A percentile compares a stretch with the other conserved stretches of the same genome.
Evolutionary conservation across 2,329 filamentous ascomycete genomes (phyloP).

Genomic region (Ophiostoma australiae): DNA sequence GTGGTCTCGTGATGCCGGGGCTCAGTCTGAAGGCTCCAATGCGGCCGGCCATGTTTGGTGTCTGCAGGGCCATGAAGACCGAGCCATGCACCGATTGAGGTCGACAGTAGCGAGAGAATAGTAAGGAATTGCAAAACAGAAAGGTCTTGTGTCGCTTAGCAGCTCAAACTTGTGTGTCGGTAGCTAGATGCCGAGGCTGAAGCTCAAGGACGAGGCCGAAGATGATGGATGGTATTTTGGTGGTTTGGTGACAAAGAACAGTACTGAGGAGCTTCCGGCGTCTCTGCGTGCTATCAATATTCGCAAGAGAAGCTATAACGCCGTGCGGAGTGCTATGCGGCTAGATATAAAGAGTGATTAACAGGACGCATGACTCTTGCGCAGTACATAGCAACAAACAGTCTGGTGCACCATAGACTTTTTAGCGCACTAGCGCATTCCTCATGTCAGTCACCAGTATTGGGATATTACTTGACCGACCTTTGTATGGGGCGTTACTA

Average conservation of each 20-base stretch:
- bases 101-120: background rate
- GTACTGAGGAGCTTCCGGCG: background rate
- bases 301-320: background rate
- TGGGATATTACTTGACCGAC: background rate
- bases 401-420: constrained; percentile 7
- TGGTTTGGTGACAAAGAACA: background rate
- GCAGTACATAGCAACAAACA: background rate
- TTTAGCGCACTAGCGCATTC: constrained; percentile 12
- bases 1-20: constrained; percentile 1
- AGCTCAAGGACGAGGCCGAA: background rate
- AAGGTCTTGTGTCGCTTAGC: background rate
- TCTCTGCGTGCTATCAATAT: background rate
- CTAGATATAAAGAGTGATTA: background rate
- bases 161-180: background rate
- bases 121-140: background rate
- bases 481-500: background rate
- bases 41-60: constrained; percentile 22
- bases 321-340: background rate
- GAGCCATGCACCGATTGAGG: constrained; percentile 19
- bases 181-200: background rate
- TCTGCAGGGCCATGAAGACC: constrained; percentile 21
- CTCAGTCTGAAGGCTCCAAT: constrained; percentile 20
- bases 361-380: background rate
- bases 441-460: background rate
- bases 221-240: background rate